Percentiles rank a stretch among this genome's conserved stretches.
Conservation (phyloP, 2,329 filamentous ascomycete genomes). For the Neofusicoccum cordaticola region DNA sequence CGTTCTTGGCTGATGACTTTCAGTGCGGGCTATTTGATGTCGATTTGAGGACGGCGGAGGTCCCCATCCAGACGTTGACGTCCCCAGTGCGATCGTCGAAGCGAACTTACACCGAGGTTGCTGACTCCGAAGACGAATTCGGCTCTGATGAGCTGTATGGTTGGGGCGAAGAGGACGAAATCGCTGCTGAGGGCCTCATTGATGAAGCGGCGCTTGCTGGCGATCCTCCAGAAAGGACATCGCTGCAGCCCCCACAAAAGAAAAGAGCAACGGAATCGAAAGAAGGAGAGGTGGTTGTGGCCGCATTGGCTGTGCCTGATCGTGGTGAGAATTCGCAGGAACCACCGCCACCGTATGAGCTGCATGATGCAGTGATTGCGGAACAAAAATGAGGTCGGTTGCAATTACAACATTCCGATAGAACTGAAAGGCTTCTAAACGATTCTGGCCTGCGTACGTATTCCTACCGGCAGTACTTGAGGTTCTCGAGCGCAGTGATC, state of each 20-base stretch:
- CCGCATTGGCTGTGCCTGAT: too few relatives aligned
- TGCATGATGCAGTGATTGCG: neutral
- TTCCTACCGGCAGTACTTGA: neutral
- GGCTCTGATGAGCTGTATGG: constrained; percentile 67
- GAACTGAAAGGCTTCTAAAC: neutral
- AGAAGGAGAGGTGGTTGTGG: too few relatives aligned
- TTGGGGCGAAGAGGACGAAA: constrained; percentile 64
- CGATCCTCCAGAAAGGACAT: neutral
- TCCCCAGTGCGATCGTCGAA: constrained; percentile 49
- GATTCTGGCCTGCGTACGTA: too few relatives aligned
- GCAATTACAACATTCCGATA: neutral
- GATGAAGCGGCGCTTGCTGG: constrained; percentile 25
- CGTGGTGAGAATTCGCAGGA: too few relatives aligned
- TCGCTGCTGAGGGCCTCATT: constrained; percentile 39
- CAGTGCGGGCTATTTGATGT: constrained; percentile 34
- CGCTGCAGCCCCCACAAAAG: neutral
- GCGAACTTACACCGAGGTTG: constrained; percentile 56
- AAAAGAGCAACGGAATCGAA: neutral
- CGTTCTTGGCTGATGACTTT: constrained; percentile 24
- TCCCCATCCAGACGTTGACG: constrained; percentile 10
- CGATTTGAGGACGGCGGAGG: neutral
- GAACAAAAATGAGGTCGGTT: neutral
- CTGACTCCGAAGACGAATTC: constrained; percentile 61
- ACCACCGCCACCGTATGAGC: constrained; percentile 13
- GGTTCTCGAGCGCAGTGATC: neutral